Evolutionary conservation across 805 yeast genomes (phyloP).

Genomic region (Wickerhamomyces xylosicus): DNA sequence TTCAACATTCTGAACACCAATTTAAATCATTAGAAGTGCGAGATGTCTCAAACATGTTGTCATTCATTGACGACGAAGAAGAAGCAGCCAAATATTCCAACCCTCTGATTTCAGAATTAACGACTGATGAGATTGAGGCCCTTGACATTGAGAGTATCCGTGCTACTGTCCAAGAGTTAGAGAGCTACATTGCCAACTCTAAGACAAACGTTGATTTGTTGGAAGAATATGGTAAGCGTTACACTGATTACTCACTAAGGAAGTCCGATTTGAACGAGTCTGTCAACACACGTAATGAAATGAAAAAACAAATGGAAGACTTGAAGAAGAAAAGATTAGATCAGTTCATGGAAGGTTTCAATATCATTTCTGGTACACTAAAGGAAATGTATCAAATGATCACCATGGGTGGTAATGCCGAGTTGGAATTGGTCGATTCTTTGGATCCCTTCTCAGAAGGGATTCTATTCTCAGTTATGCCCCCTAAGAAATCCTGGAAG

Average conservation of each 20-base stretch:
- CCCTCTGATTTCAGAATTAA: conserved; percentile 28
- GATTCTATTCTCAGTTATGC: conserved; percentile 94
- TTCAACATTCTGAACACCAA: conserved; percentile 23
- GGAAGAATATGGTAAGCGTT: conserved; percentile 64
- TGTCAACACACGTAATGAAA: conserved; percentile 52
- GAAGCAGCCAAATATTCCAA: conserved; percentile 15
- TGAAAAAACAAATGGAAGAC: conserved; percentile 52
- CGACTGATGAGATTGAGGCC: conserved; percentile 39
- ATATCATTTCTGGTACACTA: conserved; percentile 72
- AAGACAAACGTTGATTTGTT: conserved; percentile 65
- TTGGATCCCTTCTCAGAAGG: conserved; percentile 98
- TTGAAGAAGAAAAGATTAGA: conserved; percentile 65
- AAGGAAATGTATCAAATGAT: conserved; percentile 98
- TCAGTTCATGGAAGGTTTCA: conserved; percentile 92
- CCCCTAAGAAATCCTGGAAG: conserved; percentile 97
- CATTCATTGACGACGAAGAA: conserved; percentile 21
- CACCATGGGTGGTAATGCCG: conserved; percentile 99
- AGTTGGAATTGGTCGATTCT: conserved; percentile 87
- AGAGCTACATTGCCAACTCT: conserved; percentile 42
- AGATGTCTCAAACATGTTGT: conserved; percentile 31
- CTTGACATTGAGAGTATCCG: conserved; percentile 40
- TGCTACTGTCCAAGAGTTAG: conserved; percentile 42
- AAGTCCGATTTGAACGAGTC: conserved; percentile 60
- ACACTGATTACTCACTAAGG: conserved; percentile 52
- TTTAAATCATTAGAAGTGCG: conserved; percentile 34